Conservation (phyloP, 192 early-diverging fungal species). For the Dissophora globulifera region DNA sequence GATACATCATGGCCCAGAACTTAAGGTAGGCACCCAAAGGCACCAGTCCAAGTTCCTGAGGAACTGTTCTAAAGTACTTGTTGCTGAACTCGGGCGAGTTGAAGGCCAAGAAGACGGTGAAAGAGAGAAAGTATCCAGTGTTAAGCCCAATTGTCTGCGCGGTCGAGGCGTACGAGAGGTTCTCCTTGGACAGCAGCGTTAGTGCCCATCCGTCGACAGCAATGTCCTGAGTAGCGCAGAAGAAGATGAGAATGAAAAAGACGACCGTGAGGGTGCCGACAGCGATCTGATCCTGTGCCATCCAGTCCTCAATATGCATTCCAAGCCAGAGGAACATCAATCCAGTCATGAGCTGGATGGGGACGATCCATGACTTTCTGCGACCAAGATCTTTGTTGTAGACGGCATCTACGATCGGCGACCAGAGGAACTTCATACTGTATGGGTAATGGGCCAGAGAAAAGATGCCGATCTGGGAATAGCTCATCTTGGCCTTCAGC, state of each 20-base stretch:
- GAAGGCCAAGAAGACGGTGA: constrained; percentile 96
- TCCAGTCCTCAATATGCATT: constrained; percentile 74
- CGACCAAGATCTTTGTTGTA: constrained; percentile 86
- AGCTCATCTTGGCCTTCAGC: constrained; percentile 93
- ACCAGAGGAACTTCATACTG: constrained; percentile 98
- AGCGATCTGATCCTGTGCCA: constrained; percentile 68
- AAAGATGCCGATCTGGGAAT: constrained; percentile 92
- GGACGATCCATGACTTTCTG: constrained; percentile 98
- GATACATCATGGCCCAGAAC: constrained; percentile 94
- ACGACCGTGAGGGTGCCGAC: constrained; percentile 76
- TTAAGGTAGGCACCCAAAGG: constrained; percentile 87
- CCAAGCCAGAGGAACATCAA: constrained; percentile 84
- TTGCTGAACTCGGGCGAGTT: constrained; percentile 96
- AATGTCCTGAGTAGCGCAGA: constrained; percentile 95
- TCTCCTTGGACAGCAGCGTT: constrained; percentile 90
- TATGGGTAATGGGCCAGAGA: constrained; percentile 97
- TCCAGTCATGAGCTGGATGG: constrained; percentile 91
- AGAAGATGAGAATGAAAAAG: constrained; percentile 88
- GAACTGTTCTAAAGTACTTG: constrained; percentile 81
- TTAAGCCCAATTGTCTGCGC: constrained; percentile 98
- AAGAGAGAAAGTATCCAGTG: constrained; percentile 94
- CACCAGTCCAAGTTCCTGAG: constrained; percentile 77
- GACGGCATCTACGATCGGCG: constrained; percentile 93
- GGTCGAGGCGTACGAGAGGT: constrained; percentile 90
- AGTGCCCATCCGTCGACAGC: constrained; percentile 92